Base-by-base conservation (phyloP, 2,329 filamentous ascomycete species). In the Fusarium kyushuense region DNA sequence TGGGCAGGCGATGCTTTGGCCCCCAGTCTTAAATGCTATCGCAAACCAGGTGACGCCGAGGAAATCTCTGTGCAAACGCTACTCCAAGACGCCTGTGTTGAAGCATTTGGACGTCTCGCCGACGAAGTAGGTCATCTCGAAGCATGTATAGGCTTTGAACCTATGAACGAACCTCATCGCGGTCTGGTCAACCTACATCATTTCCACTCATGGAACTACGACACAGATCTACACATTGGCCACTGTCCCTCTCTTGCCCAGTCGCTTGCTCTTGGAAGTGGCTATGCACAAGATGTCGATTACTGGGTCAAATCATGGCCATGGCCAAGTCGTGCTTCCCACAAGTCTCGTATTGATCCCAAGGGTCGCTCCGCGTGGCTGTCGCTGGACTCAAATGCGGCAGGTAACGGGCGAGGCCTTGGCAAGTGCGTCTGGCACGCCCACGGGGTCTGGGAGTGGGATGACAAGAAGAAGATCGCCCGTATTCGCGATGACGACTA, bases 271-370 rank as follows among this genome's bases (percentile, higher is more conserved):
- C 72, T 82, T 7, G 80, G 80, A 1, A 81, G 78, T 29, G 80
- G 80, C 1, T 76, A 80, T 25, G 70, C 76, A 3, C 79, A 80
- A 23, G 65, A 75, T 8, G 73, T 82, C 10, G 67, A 77, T 13
- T 80, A 78, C 58, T 82, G 80, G 57, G 74, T 79, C 59, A 79
- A 80, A 41, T 80, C 80, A 4, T 82, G 80, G 80, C 80, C 80
- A 4, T 79, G 76, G 52, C 80, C 80, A 11, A 80, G 77, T 23
- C 76, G 79, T 4, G 70, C 76, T 21, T 79, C 77, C 5, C 76
- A 80, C 58, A 72, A 74, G 19, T 75, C 79, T 3, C 47, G 70
- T 8, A 56, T 81, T 42, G 80, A 81, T 23, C 76, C 77, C 33
- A 77, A 78, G 46, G 76, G 78, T 25, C 74, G 76, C 40, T 79